These are phyloP conservation scores for Nyctanthes arbortristis DNA, from an alignment of 257 asterid genomes.

Conservation along the genomic window DNA sequence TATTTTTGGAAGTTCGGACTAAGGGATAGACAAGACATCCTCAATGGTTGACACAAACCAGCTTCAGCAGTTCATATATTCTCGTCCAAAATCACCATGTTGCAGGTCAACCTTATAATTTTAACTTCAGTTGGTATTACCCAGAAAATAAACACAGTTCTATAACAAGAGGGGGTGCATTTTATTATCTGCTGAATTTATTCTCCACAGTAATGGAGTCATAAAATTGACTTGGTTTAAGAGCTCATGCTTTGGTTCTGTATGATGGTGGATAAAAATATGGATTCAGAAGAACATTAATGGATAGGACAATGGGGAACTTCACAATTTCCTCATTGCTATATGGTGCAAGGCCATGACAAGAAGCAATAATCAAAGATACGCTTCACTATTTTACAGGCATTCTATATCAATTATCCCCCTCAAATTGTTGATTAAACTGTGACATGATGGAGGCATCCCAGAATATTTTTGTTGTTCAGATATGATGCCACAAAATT, in stretches of 20 bases:
- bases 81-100: not conserved
- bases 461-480: too few relatives aligned
- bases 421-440: too few relatives aligned
- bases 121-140: not conserved
- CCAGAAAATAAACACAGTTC: not conserved
- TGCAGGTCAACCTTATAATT: not conserved
- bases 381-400: not conserved
- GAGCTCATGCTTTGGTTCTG: not conserved
- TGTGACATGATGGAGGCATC: too few relatives aligned
- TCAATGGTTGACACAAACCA: not conserved
- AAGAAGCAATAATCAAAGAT: not conserved
- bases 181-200: too few relatives aligned
- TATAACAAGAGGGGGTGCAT: not conserved
- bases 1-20: not conserved
- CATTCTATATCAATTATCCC: too few relatives aligned
- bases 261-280: not conserved
- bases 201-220: not conserved
- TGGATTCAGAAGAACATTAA: not conserved
- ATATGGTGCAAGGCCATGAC: not conserved
- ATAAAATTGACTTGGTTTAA: too few relatives aligned
- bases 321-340: not conserved
- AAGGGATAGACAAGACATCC: not conserved
- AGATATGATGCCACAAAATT: too few relatives aligned
- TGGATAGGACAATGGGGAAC: not conserved
- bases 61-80: not conserved